Evolutionary conservation across 1,139 yeast species (phyloP).

Genomic region (Pneumocystis canis): DNA sequence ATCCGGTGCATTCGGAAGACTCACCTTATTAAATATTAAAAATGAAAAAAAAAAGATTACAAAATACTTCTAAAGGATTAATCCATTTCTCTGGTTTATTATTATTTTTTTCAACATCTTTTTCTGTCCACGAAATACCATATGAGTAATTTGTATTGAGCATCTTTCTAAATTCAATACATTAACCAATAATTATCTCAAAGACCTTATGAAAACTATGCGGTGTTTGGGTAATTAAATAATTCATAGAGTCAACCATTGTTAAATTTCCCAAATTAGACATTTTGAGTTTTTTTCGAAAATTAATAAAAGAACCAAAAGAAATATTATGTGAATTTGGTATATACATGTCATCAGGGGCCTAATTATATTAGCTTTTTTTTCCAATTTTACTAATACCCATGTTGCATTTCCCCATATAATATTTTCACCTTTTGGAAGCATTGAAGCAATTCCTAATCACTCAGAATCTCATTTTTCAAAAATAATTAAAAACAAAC

Average conservation of each 20-base stretch:
- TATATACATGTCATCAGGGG: slow-evolving; percentile 31
- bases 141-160: slow-evolving; percentile 45
- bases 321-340: slow-evolving; percentile 31
- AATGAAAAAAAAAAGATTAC: not conserved
- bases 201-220: slow-evolving; percentile 41
- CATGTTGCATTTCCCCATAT: slow-evolving; percentile 54
- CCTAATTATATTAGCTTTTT: slow-evolving; percentile 24
- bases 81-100: slow-evolving; percentile 67
- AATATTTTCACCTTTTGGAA: slow-evolving; percentile 84
- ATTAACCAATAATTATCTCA: not conserved
- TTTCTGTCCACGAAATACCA: slow-evolving; percentile 50
- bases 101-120: slow-evolving; percentile 50
- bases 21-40: slow-evolving; percentile 1
- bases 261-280: slow-evolving; percentile 37
- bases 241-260: slow-evolving; percentile 50
- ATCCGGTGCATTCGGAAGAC: slow-evolving; percentile 80
- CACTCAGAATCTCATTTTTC: not conserved
- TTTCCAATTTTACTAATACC: slow-evolving; percentile 17
- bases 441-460: slow-evolving; percentile 66
- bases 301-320: slow-evolving; percentile 66
- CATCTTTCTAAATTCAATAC: slow-evolving; percentile 3
- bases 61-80: slow-evolving; percentile 76
- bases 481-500: not conserved
- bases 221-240: slow-evolving; percentile 50
- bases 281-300: slow-evolving; percentile 26